Evolutionary conservation across 2,329 filamentous ascomycete genomes (phyloP), one percentile per base, ranked within the genome.

Genomic region (Akanthomyces uredinophilus): DNA sequence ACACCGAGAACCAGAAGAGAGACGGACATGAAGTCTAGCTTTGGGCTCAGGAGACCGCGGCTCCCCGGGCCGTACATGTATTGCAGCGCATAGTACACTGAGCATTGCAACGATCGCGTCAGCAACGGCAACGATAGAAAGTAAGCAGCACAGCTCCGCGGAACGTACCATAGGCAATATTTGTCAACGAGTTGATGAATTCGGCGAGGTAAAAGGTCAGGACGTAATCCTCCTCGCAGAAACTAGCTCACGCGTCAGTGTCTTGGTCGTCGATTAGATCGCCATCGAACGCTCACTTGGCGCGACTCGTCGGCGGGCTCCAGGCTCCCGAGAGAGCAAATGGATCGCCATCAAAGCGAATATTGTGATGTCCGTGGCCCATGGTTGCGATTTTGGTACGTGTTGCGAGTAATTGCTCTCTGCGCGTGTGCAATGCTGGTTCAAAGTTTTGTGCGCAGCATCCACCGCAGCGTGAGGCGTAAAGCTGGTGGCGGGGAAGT

Each of bases 141-240:
- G 27, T 44, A 52, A 52, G n/a, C 39, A 63, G 70, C 35, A 35
- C 47, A 58, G 5, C 10, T 10, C 54, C 72, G 82, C 80, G 70
- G 65, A 82, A 83, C 78, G 66, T 83, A 85, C 70, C 66, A 53
- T 76, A 79, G 2, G 74, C 66, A 20, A 75, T 60, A 64, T 77
- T 79, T 43, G 76, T 77, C 16, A 78, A 60, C 0, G 75, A 74
- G 64, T 79, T 79, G 65, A 79, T 74, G 55, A 79, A 78, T 63
- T 79, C 77, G 35, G 77, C 77, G 7, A 79, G 65, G 58, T 75
- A 78, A 18, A 74, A 67, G 2, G 75, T 77, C 22, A 79, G 65
- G n/a, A 71, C 71, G 67, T 79, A 79, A 68, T 86, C 83, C 73
- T 87, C 73, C 58, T 76, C 74, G 52, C 74, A 76, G 55, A 76